These are phyloP conservation scores for Talaromyces sp. DNA, from an alignment of 2,329 filamentous ascomycete species.

Conservation along the genomic window DNA sequence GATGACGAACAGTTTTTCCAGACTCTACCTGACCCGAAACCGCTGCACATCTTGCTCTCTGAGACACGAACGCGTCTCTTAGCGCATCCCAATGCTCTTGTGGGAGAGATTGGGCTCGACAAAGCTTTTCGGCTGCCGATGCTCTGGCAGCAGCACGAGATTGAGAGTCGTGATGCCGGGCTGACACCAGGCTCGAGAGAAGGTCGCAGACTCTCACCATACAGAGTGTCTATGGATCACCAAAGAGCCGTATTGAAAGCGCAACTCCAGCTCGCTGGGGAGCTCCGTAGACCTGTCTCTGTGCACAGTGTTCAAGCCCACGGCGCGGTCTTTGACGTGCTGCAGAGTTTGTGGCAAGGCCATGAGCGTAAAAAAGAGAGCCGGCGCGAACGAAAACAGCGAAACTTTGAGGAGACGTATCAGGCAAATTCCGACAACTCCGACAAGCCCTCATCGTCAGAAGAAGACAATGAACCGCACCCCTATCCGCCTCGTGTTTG, in stretches of 20 bases:
- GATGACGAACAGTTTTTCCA: slow-evolving; percentile 45
- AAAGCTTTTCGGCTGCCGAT: slow-evolving; percentile 56
- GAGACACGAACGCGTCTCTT: slow-evolving; percentile 45
- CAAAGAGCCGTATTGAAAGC: slow-evolving; percentile 53
- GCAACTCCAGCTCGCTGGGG: slow-evolving; percentile 54
- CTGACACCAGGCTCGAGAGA: slow-evolving; percentile 57
- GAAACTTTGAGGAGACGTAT: slow-evolving; percentile 17
- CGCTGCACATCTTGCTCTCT: slow-evolving; percentile 47
- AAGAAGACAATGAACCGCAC: slow-evolving; percentile 25
- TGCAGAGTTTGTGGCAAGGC: slow-evolving; percentile 54
- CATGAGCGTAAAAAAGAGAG: slow-evolving; percentile 27
- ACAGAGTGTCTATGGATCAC: slow-evolving; percentile 52
- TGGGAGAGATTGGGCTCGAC: slow-evolving; percentile 60
- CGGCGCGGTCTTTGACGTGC: slow-evolving; percentile 50
- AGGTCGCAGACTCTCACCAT: slow-evolving; percentile 52
- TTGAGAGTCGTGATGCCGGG: slow-evolving; percentile 24
- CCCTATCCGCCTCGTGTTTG: slow-evolving; percentile 85
- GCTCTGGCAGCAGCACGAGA: slow-evolving; percentile 36
- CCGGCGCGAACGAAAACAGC: slow-evolving; percentile 41
- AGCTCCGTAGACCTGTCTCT: slow-evolving; percentile 52
- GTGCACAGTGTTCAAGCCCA: slow-evolving; percentile 61
- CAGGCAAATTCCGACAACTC: not conserved
- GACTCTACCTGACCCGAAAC: slow-evolving; percentile 48
- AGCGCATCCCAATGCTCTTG: slow-evolving; percentile 49
- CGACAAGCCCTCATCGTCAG: not conserved